These are phyloP conservation scores for Eimeria sp. DNA, from an alignment of 169 alveolate species.

Conservation along the genomic window DNA sequence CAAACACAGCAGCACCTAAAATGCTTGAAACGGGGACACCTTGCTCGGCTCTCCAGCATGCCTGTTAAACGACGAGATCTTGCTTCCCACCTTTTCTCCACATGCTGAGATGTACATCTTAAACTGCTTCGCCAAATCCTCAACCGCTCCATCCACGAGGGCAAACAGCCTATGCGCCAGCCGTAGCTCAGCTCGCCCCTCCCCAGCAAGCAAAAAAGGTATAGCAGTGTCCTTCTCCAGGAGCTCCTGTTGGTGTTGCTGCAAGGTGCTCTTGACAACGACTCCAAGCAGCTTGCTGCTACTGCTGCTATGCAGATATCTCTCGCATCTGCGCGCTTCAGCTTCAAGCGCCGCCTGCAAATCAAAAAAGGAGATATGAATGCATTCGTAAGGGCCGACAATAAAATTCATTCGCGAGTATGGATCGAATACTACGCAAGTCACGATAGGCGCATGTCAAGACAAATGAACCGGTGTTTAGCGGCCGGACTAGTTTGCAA, in stretches of 20 bases:
- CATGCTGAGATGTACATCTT: conserved; percentile 82
- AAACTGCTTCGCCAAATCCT: conserved; percentile 82
- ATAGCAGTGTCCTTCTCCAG: conserved; percentile 83
- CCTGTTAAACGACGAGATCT: neutral
- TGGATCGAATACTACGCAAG: neutral
- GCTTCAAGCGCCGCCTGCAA: conserved; percentile 82
- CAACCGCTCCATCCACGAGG: conserved; percentile 84
- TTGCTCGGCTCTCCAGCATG: neutral
- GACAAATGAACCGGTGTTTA: neutral
- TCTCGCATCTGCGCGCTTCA: conserved; percentile 81
- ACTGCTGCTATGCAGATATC: conserved; percentile 80
- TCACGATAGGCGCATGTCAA: neutral
- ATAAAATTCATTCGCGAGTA: neutral
- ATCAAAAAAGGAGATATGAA: neutral
- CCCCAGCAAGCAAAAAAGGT: conserved; percentile 77
- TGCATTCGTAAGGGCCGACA: neutral
- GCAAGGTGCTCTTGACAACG: conserved; percentile 77
- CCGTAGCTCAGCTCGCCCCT: conserved; percentile 77
- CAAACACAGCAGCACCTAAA: neutral
- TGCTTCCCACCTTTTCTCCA: conserved; percentile 80
- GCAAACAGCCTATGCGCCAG: conserved; percentile 84
- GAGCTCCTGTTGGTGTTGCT: conserved; percentile 78
- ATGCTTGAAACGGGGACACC: neutral
- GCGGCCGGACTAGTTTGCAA: neutral
- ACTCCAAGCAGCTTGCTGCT: conserved; percentile 79